Conservation (phyloP, 768 basidiomycete species). For the Strobilomyces echinocephalus region DNA sequence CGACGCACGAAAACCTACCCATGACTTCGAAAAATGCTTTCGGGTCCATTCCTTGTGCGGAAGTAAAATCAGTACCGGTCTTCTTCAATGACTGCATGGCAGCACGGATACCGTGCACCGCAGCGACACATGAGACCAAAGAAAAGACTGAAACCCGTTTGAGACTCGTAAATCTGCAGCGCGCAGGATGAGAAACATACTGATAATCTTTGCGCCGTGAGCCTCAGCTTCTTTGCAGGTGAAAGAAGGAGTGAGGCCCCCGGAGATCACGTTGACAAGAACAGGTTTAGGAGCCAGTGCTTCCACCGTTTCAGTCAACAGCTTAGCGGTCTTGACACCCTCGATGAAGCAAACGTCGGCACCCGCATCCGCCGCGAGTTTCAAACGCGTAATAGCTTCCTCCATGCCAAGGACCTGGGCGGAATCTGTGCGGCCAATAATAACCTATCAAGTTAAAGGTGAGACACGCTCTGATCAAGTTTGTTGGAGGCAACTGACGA, state of each 20-base stretch:
- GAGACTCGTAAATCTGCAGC: background rate
- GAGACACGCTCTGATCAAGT: background rate
- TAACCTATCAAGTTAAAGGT: conserved; percentile 38
- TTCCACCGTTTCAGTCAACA: conserved; percentile 58
- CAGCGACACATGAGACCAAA: conserved; percentile 70
- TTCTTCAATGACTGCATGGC: conserved; percentile 73
- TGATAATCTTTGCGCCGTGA: conserved; percentile 73
- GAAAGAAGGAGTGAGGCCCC: conserved; percentile 72
- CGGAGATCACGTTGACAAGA: conserved; percentile 76
- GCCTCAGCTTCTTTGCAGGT: conserved; percentile 64
- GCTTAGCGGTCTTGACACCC: conserved; percentile 65
- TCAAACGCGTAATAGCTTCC: conserved; percentile 60
- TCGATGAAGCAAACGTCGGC: conserved; percentile 83
- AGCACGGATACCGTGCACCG: conserved; percentile 72
- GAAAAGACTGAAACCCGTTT: conserved; percentile 55
- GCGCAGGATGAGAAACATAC: conserved; percentile 37
- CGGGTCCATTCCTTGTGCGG: conserved; percentile 67
- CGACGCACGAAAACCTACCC: conserved; percentile 39
- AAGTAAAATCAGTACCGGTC: conserved; percentile 68
- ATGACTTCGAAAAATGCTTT: conserved; percentile 74
- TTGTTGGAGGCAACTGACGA: conserved; percentile 37
- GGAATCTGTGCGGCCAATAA: conserved; percentile 74
- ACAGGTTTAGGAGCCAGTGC: conserved; percentile 72
- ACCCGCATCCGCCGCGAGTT: conserved; percentile 67
- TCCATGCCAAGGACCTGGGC: conserved; percentile 79